Evolutionary conservation across 2,329 filamentous ascomycete species (phyloP), one percentile per base, ranked within the genome.

Genomic region (Nannizziopsis arthrosporioides): DNA sequence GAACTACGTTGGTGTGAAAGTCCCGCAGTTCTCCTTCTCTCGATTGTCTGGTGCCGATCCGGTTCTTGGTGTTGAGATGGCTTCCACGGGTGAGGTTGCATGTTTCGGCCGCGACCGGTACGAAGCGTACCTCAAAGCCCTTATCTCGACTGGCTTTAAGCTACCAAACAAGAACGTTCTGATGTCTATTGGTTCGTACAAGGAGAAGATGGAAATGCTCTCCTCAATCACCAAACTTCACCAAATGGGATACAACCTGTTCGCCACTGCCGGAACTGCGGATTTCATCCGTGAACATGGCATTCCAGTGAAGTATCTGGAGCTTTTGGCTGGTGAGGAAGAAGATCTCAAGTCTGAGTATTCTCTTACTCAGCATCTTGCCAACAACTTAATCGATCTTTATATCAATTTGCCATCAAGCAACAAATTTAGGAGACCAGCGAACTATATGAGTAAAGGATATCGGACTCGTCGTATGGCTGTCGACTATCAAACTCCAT

Each of bases 371-470:
- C 88, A 96, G 70, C 90, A 95, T 72, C 73, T 98, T 68, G 85
- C 90, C 50, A 96, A 94, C 72, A 96, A 96, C 71, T 82, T 92
- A 67, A 98, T 98, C 60, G 90, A 96, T 66, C 73, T 98, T 52
- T 98, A 98, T 73, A 95, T 98, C 80, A 98, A 98, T 68, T 69
- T 98, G 68, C 92, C 92, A n/a, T 96, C 92, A 10, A 94, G 80
- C 78, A 98, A 98, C 74, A 85, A 89, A 67, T 98, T 93, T 76
- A 81, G 92, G 59, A 82, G 92, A 56, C 92, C 92, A 30, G 92
- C 92, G 59, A 98, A 88, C 73, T 98, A 96, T 71, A 93, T 98
- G 83, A 93, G 85, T 68, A 92, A 92, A 72, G 92, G 92, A 52
- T 98, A 98, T 71, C 84, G 85, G 62, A 96, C 92, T 48, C 81